Base-by-base conservation (phyloP, 2,329 filamentous ascomycete species). In the Parastagonospora avenae region DNA sequence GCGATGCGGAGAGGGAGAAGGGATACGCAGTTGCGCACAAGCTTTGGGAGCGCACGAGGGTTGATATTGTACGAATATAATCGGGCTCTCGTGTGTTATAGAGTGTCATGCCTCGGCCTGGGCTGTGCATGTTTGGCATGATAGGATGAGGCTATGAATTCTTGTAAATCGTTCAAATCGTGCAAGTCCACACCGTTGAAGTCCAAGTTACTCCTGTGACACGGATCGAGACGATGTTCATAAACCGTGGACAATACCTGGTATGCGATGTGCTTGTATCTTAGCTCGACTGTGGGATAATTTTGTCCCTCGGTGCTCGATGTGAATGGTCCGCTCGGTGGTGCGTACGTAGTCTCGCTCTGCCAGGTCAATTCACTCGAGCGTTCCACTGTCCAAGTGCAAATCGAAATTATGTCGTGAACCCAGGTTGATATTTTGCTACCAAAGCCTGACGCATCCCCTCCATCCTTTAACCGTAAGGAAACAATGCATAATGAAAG, bases 21-120 rank as follows among this genome's bases (percentile, higher is more conserved):
- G 80, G 77, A 3, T 79, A 89, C 4, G 56, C 63, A 68, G 76
- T 92, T 39, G 80, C 82, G 32, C 91, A 97, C 73, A 85, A 85
- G 62, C 77, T 97, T 19, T 96, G 89, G 74, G 86, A 93, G 55
- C 81, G 94, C 53, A 87, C 91, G 28, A 84, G 93, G 55, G 91
- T 96, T 16, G 93, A 99, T 74, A 89, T 99, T 68, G 83, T 89
- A 32, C 87, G 84, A 77, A 94, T 97, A 48, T 64, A 61, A 47
- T 27, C 15, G 16, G 15, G n/a, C 9, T 24, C 2, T 31, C n/a
- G 7, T 35, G n/a, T 40, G 19, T 3, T 24, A 24, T 24, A 24
- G 19, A 24, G 19, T 24, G 19, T 3, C 19, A 24, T 24, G 19
- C 19, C 19, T 24, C 19, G 19, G 19, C 19, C 19, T 24, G 5